Evolutionary conservation across 2,329 filamentous ascomycete genomes (phyloP), one percentile per base, ranked within the genome.

Genomic region (Ophiostoma australiae): DNA sequence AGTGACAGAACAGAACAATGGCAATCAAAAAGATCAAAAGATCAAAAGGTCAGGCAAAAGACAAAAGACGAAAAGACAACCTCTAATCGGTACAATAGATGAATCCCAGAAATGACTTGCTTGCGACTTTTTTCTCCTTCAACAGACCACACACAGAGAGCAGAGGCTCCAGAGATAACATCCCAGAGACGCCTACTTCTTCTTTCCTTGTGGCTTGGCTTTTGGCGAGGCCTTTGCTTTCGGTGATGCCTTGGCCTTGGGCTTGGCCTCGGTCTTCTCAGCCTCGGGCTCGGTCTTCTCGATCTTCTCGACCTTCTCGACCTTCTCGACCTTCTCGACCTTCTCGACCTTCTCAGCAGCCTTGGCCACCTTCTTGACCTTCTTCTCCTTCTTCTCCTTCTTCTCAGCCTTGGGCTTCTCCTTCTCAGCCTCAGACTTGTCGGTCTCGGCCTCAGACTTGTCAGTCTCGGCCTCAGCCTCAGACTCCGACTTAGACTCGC

Each of bases 321-420:
- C 67, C 70, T 71, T 67, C 52, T 41, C 33, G 52, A 7, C 52
- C 52, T 48, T 55, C 20, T 65, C 74, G 68, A 65, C 71, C 33
- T 66, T 66, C 31, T 70, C 69, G 33, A 17, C 67, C 70, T 71
- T 67, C 6, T 41, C 52, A 74, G 78, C 77, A 35, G 81, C 79
- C 37, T 86, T 61, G 58, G 70, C 70, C 58, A 73, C 69, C 70
- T 73, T 68, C 15, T 67, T 66, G 41, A 69, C 70, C 58, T 73
- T 70, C 70, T 73, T 68, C 15, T 67, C 72, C 31, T 72, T 70
- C 67, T 75, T 73, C 31, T 69, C 69, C 41, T 74, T 72, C 74
- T 74, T 63, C 61, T 67, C 70, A 20, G 76, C 78, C 68, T 69
- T 23, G 33, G 68, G n/a, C 27, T 44, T 17, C 17, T 48, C n/a